Evolutionary conservation across 208 protist species (phyloP).

Genomic region (Trypanosoma conorhini): DNA sequence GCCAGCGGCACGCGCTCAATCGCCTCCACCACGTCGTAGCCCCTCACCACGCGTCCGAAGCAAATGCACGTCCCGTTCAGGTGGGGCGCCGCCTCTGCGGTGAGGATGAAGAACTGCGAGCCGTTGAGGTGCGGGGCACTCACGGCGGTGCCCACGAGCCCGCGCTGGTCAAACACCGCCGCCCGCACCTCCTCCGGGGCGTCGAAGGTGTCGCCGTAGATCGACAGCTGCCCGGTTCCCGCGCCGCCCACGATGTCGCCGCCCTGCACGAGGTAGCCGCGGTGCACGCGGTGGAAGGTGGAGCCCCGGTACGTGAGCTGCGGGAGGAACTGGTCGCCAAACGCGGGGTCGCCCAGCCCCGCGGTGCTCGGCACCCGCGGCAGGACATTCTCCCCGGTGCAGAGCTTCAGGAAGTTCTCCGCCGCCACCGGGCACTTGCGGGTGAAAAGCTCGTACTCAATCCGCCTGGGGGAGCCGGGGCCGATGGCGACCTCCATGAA

Average conservation of each 20-base stretch:
- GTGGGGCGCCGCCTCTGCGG: slow-evolving; percentile 62
- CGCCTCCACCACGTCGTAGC: slow-evolving; percentile 79
- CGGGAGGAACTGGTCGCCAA: slow-evolving; percentile 77
- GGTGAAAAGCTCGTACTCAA: slow-evolving; percentile 81
- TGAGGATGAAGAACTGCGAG: slow-evolving; percentile 93
- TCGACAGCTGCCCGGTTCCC: slow-evolving; percentile 95
- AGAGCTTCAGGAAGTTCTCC: slow-evolving; percentile 91
- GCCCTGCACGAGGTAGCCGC: slow-evolving; percentile 92
- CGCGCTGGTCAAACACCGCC: slow-evolving; percentile 77
- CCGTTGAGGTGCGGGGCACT: slow-evolving; percentile 97
- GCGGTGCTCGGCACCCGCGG: slow-evolving; percentile 52
- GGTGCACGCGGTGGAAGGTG: slow-evolving; percentile 93
- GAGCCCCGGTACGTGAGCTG: slow-evolving; percentile 91
- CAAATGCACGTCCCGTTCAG: slow-evolving; percentile 95
- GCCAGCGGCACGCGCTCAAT: slow-evolving; percentile 65
- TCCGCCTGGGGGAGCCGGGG: slow-evolving; percentile 41
- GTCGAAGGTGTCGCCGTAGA: slow-evolving; percentile 96
- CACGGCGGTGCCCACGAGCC: slow-evolving; percentile 98
- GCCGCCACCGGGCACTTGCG: slow-evolving; percentile 71
- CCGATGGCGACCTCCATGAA: slow-evolving; percentile 86
- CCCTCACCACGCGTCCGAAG: slow-evolving; percentile 91
- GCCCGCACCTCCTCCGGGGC: slow-evolving; percentile 95
- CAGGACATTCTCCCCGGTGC: slow-evolving; percentile 82
- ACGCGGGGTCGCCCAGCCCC: slow-evolving; percentile 62
- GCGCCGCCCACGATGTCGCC: slow-evolving; percentile 81